These are phyloP conservation scores for Paracamarosporium sp. DNA, from an alignment of 2,329 filamentous ascomycete genomes.

Conservation along the genomic window DNA sequence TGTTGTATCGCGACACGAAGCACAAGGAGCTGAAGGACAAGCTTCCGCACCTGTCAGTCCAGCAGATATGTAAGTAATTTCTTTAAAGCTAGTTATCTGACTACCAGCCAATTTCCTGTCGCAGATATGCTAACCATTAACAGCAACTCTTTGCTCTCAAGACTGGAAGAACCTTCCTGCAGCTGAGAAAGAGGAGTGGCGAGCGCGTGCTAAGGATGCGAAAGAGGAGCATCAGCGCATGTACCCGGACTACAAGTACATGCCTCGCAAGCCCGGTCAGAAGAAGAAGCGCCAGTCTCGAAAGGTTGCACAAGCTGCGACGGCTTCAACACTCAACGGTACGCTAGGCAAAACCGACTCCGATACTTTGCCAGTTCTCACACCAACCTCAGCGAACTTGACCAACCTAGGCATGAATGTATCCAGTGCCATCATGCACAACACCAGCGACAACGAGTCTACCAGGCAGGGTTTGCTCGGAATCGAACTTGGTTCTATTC, in stretches of 20 bases:
- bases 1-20: conserved; percentile 29
- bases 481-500: not conserved
- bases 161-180: conserved; percentile 24
- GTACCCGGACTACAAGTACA: conserved; percentile 36
- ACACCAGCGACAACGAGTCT: not conserved
- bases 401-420: not conserved
- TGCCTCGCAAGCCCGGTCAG: conserved; percentile 31
- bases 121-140: conserved; percentile 12
- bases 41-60: conserved; percentile 24
- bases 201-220: conserved; percentile 19
- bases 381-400: not conserved
- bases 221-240: conserved; percentile 27
- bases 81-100: too few relatives aligned
- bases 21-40: conserved; percentile 25
- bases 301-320: conserved; percentile 23
- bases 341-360: not conserved
- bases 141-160: conserved; percentile 25
- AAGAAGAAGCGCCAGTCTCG: conserved; percentile 37
- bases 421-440: not conserved
- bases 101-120: too few relatives aligned
- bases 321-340: not conserved
- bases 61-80: conserved; percentile 37
- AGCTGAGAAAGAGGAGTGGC: conserved; percentile 23
- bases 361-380: not conserved
- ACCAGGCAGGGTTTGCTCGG: not conserved